These are phyloP conservation scores for Cubamyces sp. DNA, from an alignment of 768 basidiomycete genomes.

Conservation along the genomic window DNA sequence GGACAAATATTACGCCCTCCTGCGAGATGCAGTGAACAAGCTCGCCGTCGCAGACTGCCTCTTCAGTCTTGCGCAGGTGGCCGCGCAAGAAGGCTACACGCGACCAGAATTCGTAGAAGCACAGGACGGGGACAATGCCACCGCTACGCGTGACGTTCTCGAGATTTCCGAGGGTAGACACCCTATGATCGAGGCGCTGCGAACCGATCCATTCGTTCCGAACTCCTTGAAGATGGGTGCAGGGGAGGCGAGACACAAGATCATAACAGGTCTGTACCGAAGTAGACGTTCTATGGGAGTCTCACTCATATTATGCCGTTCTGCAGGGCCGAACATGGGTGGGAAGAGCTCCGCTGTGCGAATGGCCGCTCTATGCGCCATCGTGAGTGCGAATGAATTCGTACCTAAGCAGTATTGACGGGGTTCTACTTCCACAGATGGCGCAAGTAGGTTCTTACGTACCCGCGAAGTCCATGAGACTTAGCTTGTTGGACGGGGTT, in stretches of 20 bases:
- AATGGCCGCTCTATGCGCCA: conserved; percentile 74
- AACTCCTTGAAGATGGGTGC: conserved; percentile 75
- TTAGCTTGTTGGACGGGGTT: conserved; percentile 84
- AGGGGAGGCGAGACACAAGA: conserved; percentile 54
- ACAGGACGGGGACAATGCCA: conserved; percentile 32
- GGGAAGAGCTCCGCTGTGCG: conserved; percentile 86
- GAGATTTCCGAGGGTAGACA: conserved; percentile 87
- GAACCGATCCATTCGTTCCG: conserved; percentile 82
- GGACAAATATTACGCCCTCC: conserved; percentile 63
- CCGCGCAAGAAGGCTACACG: conserved; percentile 74
- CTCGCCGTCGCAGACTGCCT: conserved; percentile 88
- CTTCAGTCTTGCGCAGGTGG: conserved; percentile 80
- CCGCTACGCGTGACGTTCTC: conserved; percentile 51
- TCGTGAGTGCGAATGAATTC: conserved; percentile 33
- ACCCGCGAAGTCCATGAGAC: conserved; percentile 72
- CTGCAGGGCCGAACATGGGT: conserved; percentile 70
- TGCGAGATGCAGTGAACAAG: conserved; percentile 79
- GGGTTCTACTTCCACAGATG: conserved; percentile 39
- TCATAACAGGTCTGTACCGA: conserved; percentile 64
- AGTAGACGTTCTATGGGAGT: neutral
- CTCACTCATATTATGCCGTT: neutral
- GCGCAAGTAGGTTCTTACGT: conserved; percentile 95
- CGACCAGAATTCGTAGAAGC: conserved; percentile 71
- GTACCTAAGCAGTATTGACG: neutral
- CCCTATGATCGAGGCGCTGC: conserved; percentile 86